Base-by-base conservation (phyloP, 2,329 filamentous ascomycete species). In the Ophiostoma himal-ulmi region DNA sequence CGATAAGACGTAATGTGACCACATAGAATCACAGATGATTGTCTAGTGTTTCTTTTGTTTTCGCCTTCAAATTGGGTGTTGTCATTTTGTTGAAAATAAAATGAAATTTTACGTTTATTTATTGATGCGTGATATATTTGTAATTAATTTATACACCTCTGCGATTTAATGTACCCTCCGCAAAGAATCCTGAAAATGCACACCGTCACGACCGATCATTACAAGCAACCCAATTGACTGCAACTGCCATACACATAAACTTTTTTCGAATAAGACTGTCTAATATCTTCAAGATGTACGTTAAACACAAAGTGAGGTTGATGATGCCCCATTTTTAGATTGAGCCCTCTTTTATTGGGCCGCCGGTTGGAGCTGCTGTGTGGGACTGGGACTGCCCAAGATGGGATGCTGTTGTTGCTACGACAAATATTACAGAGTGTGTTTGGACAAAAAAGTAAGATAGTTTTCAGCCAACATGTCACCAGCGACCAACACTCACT, bases 311-410 rank as follows among this genome's bases (percentile, higher is more conserved):
- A 26, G 22, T 67, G 65, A 67, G 37, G 65, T 67, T 48, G 65
- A 34, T 8, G 65, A 66, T 66, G 64, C 65, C 65, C 65, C 65
- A 48, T 44, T 34, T 48, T 67, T 41, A 14, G 8, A 7, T 10
- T 22, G 37, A 37, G 65, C 65, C 65, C 36, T 67, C 39, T 67
- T 67, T 67, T 67, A 67, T 41, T 67, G 65, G 65, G 65, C 65
- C 65, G 39, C 65, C 62, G 39, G 65, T 67, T 67, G n/a, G 37
- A 22, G 36, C 5, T 65, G 36, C 36, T 20, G 34, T 39, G 62
- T 39, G 36, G 62, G 62, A 65, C 36, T 65, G 1, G 6, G 54
- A 26, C 30, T 30, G 22, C 13, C 30, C 60, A 64, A 60, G 30
- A 64, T 34, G 54, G 30, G 57, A 62, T 62, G 57, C 57, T 20